These are phyloP conservation scores for Rhodotorula diobovata DNA, from an alignment of 768 basidiomycete genomes.

Conservation along the genomic window DNA sequence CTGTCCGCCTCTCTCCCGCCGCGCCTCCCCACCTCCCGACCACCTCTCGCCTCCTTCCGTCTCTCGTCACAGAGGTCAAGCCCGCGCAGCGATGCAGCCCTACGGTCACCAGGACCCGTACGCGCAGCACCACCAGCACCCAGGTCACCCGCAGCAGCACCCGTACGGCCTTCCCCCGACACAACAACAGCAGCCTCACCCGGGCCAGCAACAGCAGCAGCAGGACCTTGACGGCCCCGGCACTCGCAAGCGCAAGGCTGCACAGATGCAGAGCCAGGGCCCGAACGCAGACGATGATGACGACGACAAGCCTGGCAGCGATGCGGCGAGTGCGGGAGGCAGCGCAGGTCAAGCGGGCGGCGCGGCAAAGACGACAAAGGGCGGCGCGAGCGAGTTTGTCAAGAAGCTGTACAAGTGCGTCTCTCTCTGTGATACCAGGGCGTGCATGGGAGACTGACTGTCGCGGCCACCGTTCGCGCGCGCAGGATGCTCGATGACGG, in stretches of 20 bases:
- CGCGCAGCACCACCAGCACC: background rate
- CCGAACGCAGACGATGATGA: slow-evolving; percentile 20
- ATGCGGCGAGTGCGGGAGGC: slow-evolving; percentile 14
- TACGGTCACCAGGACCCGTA: slow-evolving; percentile 2
- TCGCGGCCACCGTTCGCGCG: background rate
- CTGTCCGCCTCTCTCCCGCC: no score
- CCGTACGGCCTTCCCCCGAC: background rate
- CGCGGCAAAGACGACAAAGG: slow-evolving; percentile 21
- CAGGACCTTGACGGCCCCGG: background rate
- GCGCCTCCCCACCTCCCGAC: background rate
- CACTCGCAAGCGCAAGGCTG: slow-evolving; percentile 9
- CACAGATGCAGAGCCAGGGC: slow-evolving; percentile 1
- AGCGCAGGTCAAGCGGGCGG: background rate
- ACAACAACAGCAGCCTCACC: background rate
- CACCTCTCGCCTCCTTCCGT: no score
- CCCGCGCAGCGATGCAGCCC: slow-evolving; percentile 12
- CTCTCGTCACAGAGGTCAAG: background rate
- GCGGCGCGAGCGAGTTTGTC: slow-evolving; percentile 72
- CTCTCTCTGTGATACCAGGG: background rate
- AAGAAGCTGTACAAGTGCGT: slow-evolving; percentile 84
- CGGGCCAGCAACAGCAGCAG: background rate
- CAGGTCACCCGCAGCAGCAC: background rate
- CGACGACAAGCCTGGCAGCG: slow-evolving; percentile 22
- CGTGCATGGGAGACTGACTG: background rate
- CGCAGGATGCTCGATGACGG: slow-evolving; percentile 84